A percentile compares a stretch with the other conserved stretches of the same genome.
These are phyloP conservation scores for Candida freyschussii DNA, from an alignment of 1,139 yeast species.

Conservation along the genomic window DNA sequence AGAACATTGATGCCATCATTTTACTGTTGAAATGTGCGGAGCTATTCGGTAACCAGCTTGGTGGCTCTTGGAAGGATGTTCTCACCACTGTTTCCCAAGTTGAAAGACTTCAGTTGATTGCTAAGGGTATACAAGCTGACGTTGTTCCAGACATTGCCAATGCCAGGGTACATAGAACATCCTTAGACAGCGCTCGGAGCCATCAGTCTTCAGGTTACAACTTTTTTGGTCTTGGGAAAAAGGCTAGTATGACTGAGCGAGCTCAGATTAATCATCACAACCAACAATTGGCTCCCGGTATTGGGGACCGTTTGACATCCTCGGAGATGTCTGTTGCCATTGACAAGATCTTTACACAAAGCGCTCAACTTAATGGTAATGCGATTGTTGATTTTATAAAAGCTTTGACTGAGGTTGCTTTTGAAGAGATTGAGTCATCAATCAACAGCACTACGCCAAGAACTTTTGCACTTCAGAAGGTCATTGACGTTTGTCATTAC, in stretches of 20 bases:
- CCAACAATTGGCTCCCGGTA: slow-evolving; percentile 47
- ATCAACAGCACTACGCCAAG: slow-evolving; percentile 81
- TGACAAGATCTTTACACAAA: slow-evolving; percentile 82
- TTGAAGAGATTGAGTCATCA: slow-evolving; percentile 88
- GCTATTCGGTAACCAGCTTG: slow-evolving; percentile 68
- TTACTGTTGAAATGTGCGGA: slow-evolving; percentile 74
- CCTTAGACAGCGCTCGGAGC: slow-evolving; percentile 47
- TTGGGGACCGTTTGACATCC: slow-evolving; percentile 57
- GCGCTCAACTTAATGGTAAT: slow-evolving; percentile 72
- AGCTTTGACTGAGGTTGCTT: slow-evolving; percentile 80
- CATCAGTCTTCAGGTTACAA: slow-evolving; percentile 24
- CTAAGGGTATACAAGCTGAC: slow-evolving; percentile 83
- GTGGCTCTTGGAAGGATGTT: slow-evolving; percentile 78
- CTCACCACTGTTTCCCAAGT: slow-evolving; percentile 82
- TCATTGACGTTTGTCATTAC: slow-evolving; percentile 96
- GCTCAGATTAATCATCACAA: slow-evolving; percentile 47
- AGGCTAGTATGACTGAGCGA: slow-evolving; percentile 41
- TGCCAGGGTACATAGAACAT: slow-evolving; percentile 56
- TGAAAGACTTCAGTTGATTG: slow-evolving; percentile 82
- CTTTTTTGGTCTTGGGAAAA: slow-evolving; percentile 36
- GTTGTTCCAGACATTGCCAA: slow-evolving; percentile 80
- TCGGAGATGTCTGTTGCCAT: slow-evolving; percentile 80
- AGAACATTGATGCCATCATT: slow-evolving; percentile 77
- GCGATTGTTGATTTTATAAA: slow-evolving; percentile 84
- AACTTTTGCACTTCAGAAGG: slow-evolving; percentile 86